Percentiles rank a stretch among this genome's conserved stretches.
Conservation (phyloP, 1,284 basidiomycete genomes). For the Melanopsichium pennsylvanicum region DNA sequence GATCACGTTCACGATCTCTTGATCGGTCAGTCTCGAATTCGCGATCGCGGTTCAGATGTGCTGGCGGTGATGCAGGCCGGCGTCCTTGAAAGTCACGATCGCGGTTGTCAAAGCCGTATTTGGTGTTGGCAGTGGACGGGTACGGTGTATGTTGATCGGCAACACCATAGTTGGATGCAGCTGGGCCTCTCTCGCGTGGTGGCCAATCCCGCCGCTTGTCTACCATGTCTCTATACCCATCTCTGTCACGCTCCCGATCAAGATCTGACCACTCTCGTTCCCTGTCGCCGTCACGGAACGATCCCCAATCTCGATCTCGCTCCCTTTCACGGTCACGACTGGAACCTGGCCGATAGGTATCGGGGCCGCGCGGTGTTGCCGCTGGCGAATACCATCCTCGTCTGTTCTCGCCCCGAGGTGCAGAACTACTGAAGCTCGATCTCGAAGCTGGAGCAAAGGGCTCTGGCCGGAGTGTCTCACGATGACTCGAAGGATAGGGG, state of each 20-base stretch:
- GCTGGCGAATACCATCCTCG: conserved; percentile 27
- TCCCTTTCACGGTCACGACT: conserved; percentile 35
- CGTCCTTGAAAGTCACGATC: conserved; percentile 27
- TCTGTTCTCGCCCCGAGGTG: conserved; percentile 20
- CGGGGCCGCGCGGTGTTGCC: conserved; percentile 22
- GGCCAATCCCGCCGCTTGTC: conserved; percentile 31
- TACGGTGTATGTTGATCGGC: conserved; percentile 13
- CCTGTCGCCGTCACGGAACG: conserved; percentile 34
- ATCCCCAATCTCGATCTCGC: conserved; percentile 39
- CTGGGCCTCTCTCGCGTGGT: conserved; percentile 7
- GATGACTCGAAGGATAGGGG: conserved; percentile 22
- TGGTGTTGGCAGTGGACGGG: conserved; percentile 12
- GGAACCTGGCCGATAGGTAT: conserved; percentile 38
- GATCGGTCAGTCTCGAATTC: conserved; percentile 38
- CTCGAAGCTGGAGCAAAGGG: conserved; percentile 17
- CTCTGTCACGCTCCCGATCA: conserved; percentile 35
- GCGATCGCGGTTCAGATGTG: conserved; percentile 11
- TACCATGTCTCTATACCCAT: conserved; percentile 17
- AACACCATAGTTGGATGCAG: conserved; percentile 7
- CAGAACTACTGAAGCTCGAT: conserved; percentile 10
- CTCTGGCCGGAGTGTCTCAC: conserved; percentile 23
- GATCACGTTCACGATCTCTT: conserved; percentile 35
- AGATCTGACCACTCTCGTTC: conserved; percentile 33
- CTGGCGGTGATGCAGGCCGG: conserved; percentile 22
- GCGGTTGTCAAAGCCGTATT: conserved; percentile 29